Conservation (phyloP, 1,284 basidiomycete species). For the Ceratobasidium sp. region DNA sequence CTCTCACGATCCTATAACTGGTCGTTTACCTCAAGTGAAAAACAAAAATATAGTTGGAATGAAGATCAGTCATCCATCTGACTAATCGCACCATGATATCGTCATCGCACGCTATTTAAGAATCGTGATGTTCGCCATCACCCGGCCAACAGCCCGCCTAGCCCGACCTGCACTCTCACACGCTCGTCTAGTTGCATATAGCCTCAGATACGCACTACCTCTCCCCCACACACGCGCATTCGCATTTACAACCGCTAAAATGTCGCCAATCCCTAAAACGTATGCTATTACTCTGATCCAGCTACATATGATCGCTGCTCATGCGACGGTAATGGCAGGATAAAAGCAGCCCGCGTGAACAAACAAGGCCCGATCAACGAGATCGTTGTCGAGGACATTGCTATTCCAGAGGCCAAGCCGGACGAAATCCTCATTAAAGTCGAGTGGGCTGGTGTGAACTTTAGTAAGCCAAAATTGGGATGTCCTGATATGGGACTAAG, state of each 20-base stretch:
- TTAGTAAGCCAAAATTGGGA: constrained; percentile 60
- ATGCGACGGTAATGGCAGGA: constrained; percentile 38
- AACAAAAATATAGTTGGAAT: not conserved
- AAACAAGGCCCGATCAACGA: constrained; percentile 79
- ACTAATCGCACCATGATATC: not conserved
- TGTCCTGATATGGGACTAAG: not conserved
- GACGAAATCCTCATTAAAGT: constrained; percentile 84
- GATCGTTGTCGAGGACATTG: constrained; percentile 67
- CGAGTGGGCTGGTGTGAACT: constrained; percentile 81
- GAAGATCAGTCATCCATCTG: constrained; percentile 1
- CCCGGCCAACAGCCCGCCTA: constrained; percentile 5
- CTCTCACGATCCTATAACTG: constrained; percentile 56
- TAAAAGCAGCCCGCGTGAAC: constrained; percentile 59
- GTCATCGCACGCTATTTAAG: constrained; percentile 6
- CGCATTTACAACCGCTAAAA: not conserved
- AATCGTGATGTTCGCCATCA: not conserved
- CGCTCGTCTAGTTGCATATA: not conserved
- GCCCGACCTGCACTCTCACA: not conserved
- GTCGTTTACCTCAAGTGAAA: constrained; percentile 40
- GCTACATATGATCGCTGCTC: not conserved
- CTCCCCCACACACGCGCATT: not conserved
- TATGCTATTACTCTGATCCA: not conserved
- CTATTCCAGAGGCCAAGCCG: constrained; percentile 67
- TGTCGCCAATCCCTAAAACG: constrained; percentile 27
- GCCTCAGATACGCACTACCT: not conserved